A percentile compares a stretch with the other conserved stretches of the same genome.
Conservation (phyloP, 106 monocot genomes). For the Platanthera guangdongensis region DNA sequence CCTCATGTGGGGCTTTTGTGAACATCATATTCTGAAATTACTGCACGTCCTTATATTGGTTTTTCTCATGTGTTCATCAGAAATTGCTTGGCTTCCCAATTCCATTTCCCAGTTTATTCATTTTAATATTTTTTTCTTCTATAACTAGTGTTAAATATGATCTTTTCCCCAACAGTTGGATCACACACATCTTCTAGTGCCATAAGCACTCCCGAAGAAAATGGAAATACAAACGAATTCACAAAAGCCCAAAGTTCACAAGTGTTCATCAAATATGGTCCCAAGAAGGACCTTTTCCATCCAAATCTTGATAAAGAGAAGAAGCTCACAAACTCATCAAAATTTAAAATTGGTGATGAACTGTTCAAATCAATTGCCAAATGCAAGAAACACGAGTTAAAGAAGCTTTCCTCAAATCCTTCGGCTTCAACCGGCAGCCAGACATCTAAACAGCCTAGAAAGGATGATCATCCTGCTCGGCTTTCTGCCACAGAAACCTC, state of each 20-base stretch:
- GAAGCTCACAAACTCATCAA: constrained; percentile 26
- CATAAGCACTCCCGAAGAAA: constrained; percentile 40
- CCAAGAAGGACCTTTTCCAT: constrained; percentile 29
- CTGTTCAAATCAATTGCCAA: constrained; percentile 24
- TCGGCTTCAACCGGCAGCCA: constrained; percentile 18
- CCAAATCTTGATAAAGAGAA: constrained; percentile 32
- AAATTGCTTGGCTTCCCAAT: not conserved
- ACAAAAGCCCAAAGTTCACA: constrained; percentile 30
- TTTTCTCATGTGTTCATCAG: not conserved
- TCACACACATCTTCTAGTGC: constrained; percentile 39
- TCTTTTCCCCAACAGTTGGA: constrained; percentile 24
- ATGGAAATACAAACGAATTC: constrained; percentile 18
- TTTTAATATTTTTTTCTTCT: not conserved
- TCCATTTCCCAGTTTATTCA: not conserved
- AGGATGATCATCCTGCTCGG: constrained; percentile 40
- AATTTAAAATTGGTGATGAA: constrained; percentile 45
- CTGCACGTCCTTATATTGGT: not conserved
- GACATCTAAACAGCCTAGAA: constrained; percentile 42
- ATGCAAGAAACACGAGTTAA: constrained; percentile 46
- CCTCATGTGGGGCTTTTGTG: too few relatives aligned
- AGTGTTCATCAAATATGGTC: constrained; percentile 33
- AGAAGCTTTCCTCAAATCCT: constrained; percentile 28
- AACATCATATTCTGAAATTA: too few relatives aligned
- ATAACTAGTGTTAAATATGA: not conserved
- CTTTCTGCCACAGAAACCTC: constrained; percentile 17